Evolutionary conservation across 306 rosid genomes (phyloP), one percentile per base, ranked within the genome.

Genomic region (Neltuma alba): DNA sequence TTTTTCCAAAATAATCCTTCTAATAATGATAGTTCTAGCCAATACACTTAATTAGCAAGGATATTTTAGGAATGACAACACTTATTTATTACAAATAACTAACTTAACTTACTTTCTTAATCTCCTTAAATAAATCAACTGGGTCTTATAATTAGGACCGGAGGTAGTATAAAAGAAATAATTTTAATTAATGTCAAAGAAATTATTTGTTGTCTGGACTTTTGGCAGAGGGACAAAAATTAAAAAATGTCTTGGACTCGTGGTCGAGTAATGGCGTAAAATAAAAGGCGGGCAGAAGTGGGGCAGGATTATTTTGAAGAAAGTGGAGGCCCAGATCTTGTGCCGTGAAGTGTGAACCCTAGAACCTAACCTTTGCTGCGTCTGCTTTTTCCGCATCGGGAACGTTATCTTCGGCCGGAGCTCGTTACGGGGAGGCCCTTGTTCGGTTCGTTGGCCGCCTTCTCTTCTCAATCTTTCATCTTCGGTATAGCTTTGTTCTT

Each of bases 401-500:
- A 13, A 67, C 33, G 20, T 21, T 23, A 68, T 68, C 73, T 57
- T 50, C 85, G 5, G 74, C 65, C 36, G 60, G 50, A 72, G 71
- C 71, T 42, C 81, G 76, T 75, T 48, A 58, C 72, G 69, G 5
- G 28, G 10, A 52, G 65, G 48, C 36, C 33, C 16, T 21, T 34
- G 11, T 5, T 73, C 78, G 76, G 70, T 62, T 86, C 54, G 78
- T 25, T 15, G n/a, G 11, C 27, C 54, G 0, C 21, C 33, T 38
- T 28, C 40, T 67, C 33, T 41, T 0, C 45, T 63, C 71, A 34
- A 80, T 80, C 76, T 44, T 33, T 37, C 28, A 36, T 11, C 31
- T 72, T 68, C 38, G 89, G 89, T 83, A 86, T 61, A 63, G 15
- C 68, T 38, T 83, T 78, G 63, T 36, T 63, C 40, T 11, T 50